Percentiles rank a stretch among this genome's conserved stretches.
Evolutionary conservation across 2,329 filamentous ascomycete genomes (phyloP).

Genomic region (Apiospora sp.): DNA sequence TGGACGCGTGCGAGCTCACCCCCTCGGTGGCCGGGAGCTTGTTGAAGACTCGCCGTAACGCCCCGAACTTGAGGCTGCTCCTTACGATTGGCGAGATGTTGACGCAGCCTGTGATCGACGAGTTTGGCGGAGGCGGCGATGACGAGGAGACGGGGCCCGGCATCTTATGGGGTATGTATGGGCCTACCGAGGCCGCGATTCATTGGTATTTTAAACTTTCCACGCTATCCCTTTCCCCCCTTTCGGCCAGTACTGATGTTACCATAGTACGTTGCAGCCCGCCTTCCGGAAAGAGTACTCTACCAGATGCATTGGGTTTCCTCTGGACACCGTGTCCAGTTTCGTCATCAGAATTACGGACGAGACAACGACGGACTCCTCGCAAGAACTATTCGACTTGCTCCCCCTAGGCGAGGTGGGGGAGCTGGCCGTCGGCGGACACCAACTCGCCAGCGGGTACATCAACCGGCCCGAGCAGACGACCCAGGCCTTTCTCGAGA

Average conservation of each 20-base stretch:
- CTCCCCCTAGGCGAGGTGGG: slow-evolving; percentile 73
- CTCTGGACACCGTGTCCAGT: slow-evolving; percentile 81
- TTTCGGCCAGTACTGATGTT: background rate
- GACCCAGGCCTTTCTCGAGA: slow-evolving; percentile 73
- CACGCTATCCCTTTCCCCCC: no score
- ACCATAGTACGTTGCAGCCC: slow-evolving; percentile 71
- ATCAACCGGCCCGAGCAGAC: slow-evolving; percentile 84
- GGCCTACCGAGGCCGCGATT: slow-evolving; percentile 90
- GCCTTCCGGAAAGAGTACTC: slow-evolving; percentile 63
- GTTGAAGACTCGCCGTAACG: slow-evolving; percentile 70
- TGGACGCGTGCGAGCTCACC: slow-evolving; percentile 89
- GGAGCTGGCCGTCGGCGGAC: slow-evolving; percentile 82
- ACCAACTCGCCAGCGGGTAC: slow-evolving; percentile 82
- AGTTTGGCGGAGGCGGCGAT: slow-evolving; percentile 79
- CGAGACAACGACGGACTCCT: slow-evolving; percentile 31
- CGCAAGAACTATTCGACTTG: slow-evolving; percentile 52
- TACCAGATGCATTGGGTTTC: slow-evolving; percentile 76
- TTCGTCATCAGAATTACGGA: slow-evolving; percentile 68
- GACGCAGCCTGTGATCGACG: slow-evolving; percentile 75
- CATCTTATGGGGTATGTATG: slow-evolving; percentile 92
- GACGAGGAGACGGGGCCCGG: slow-evolving; percentile 57
- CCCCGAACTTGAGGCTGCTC: slow-evolving; percentile 73
- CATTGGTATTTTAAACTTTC: slow-evolving; percentile 81
- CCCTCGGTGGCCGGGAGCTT: slow-evolving; percentile 86
- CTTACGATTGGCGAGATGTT: slow-evolving; percentile 96